Evolutionary conservation across 257 asterid species (phyloP).

Genomic region (Voacanga thouarsii): DNA sequence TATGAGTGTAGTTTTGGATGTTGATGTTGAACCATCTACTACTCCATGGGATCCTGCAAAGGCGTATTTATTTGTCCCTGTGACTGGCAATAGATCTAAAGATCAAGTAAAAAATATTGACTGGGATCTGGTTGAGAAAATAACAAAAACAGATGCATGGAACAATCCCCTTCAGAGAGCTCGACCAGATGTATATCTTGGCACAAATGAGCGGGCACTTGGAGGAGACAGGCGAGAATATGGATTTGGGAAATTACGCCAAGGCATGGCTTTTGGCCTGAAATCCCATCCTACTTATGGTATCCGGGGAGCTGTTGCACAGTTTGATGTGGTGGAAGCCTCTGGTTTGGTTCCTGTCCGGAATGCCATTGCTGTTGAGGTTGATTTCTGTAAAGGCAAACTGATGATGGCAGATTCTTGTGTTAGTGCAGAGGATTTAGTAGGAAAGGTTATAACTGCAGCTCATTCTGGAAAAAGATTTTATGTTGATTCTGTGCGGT

Average conservation of each 20-base stretch:
- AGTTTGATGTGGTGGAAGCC: slow-evolving; percentile 93
- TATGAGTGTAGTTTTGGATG: slow-evolving; percentile 98
- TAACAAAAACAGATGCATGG: slow-evolving; percentile 77
- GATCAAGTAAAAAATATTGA: slow-evolving; percentile 51
- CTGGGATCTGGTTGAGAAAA: slow-evolving; percentile 69
- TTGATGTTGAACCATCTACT: slow-evolving; percentile 94
- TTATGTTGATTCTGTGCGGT: slow-evolving; percentile 87
- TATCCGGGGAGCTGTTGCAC: slow-evolving; percentile 93
- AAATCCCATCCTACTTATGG: slow-evolving; percentile 96
- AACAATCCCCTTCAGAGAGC: slow-evolving; percentile 95
- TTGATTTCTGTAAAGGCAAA: slow-evolving; percentile 44
- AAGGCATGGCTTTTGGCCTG: slow-evolving; percentile 74
- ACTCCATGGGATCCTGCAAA: slow-evolving; percentile 97
- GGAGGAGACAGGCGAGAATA: slow-evolving; percentile 98
- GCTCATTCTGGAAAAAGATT: slow-evolving; percentile 99
- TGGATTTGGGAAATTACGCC: slow-evolving; percentile 90
- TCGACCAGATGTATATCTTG: slow-evolving; percentile 97
- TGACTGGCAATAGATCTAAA: slow-evolving; percentile 39
- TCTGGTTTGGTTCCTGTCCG: slow-evolving; percentile 76
- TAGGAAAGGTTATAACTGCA: slow-evolving; percentile 88
- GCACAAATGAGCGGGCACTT: slow-evolving; percentile 86
- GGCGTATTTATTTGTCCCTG: slow-evolving; percentile 87
- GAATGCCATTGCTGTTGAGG: slow-evolving; percentile 38
- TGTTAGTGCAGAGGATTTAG: slow-evolving; percentile 57
- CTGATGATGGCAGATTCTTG: slow-evolving; percentile 81